Evolutionary conservation across 306 rosid species (phyloP), one percentile per base, ranked within the genome.

Genomic region (Pyrus communis): DNA sequence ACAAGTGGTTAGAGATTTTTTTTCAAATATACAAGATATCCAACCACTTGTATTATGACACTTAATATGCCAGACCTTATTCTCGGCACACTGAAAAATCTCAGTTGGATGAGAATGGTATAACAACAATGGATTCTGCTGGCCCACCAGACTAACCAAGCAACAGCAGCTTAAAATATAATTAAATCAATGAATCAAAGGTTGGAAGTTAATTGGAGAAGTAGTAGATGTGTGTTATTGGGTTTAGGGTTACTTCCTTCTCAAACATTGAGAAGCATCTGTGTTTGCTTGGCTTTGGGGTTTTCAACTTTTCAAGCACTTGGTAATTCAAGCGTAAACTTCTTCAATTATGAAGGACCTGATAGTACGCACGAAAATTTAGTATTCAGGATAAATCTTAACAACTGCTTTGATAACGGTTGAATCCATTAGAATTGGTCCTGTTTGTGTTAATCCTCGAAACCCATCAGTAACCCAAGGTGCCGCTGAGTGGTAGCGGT

Each of bases 111-210:
- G 46, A 63, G 71, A 61, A 58, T 54, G 64, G 33, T 31, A 59
- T 46, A 46, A 60, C 76, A 31, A 65, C 51, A 60, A 3, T 67
- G 77, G 79, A 82, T 74, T 62, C 82, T 68, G 82, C 17, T 51
- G 85, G 62, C 79, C 73, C 76, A 77, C 77, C 84, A 38, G 71
- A 77, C 22, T 18, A 74, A 62, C 73, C 77, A 78, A 62, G 73
- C 77, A 40, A 30, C 35, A 43, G 7, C 42, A 38, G 42, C 42
- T 38, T 38, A 38, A 38, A 38, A 38, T 38, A 38, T 38, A 38
- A 0, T 38, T 38, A 38, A 38, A 38, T 38, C 42, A 1, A 38
- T 7, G 42, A 38, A 38, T 38, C 42, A 7, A 35, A 38, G 42
- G 42, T 38, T 38, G 42, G 69, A 58, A 14, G 43, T 33, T 58